Conservation (phyloP, 2,329 filamentous ascomycete genomes). For the Penicillium brasilianum region DNA sequence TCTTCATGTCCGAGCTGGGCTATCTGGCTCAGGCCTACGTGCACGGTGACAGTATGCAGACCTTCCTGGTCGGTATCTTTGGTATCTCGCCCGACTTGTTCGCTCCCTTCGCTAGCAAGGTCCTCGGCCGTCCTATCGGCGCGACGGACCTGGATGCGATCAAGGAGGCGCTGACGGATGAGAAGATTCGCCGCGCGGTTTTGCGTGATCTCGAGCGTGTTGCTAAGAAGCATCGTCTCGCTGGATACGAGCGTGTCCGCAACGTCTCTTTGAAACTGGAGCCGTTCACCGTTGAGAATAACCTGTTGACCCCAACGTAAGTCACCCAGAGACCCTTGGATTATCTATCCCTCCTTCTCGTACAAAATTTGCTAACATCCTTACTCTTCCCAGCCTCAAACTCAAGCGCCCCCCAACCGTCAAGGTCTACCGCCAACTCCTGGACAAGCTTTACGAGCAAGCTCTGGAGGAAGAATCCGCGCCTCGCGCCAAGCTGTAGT, state of each 20-base stretch:
- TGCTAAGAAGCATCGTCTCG: slow-evolving; percentile 83
- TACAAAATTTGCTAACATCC: slow-evolving; percentile 24
- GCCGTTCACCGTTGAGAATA: slow-evolving; percentile 91
- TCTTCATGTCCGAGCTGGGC: slow-evolving; percentile 80
- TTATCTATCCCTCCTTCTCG: slow-evolving; percentile 6
- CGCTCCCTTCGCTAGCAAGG: slow-evolving; percentile 76
- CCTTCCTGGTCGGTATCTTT: slow-evolving; percentile 82
- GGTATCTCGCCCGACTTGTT: slow-evolving; percentile 86
- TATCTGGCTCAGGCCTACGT: slow-evolving; percentile 83
- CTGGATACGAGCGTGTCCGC: slow-evolving; percentile 83
- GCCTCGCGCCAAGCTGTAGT: slow-evolving; percentile 48
- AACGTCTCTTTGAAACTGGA: slow-evolving; percentile 78
- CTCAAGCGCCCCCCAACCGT: slow-evolving; percentile 71
- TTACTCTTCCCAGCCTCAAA: slow-evolving; percentile 61
- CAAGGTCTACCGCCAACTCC: slow-evolving; percentile 62
- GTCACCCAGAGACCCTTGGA: slow-evolving; percentile 46
- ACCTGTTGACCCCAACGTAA: slow-evolving; percentile 65
- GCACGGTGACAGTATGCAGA: slow-evolving; percentile 85
- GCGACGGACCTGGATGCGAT: slow-evolving; percentile 70
- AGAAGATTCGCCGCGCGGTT: slow-evolving; percentile 74
- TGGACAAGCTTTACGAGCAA: slow-evolving; percentile 67
- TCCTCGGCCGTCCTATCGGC: slow-evolving; percentile 70
- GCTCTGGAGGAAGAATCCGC: slow-evolving; percentile 47
- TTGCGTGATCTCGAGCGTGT: slow-evolving; percentile 79
- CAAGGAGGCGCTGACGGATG: slow-evolving; percentile 68